phyloP scores from a whole-genome alignment of 148 eudicot species.

The Polygonum aviculare region DNA sequence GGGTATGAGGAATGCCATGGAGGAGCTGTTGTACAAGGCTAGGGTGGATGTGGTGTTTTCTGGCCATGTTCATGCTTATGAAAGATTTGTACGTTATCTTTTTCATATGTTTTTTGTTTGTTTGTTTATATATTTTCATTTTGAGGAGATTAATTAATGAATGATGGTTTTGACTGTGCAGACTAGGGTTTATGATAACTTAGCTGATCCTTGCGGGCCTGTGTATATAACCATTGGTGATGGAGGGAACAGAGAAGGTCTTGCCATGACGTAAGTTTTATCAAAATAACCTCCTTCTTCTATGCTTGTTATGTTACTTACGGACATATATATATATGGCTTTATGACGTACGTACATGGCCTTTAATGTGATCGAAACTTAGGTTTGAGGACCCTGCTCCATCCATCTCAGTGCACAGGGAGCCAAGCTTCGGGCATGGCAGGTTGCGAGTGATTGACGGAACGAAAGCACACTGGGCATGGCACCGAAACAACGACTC shows the following conservation, averaged over 20 bases:
- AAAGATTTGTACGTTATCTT: conserved; percentile 17
- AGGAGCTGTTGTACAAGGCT: conserved; percentile 16
- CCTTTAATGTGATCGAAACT: not conserved
- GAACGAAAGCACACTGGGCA: conserved; percentile 2
- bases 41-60: conserved; percentile 21
- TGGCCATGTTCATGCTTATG: conserved; percentile 25
- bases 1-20: conserved; percentile 19
- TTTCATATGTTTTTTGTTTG: not conserved
- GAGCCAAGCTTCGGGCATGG: conserved; percentile 14
- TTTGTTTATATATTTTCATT: not conserved
- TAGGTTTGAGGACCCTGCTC: conserved; percentile 16
- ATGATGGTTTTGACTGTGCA: not conserved
- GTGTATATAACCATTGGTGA: conserved; percentile 36
- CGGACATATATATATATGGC: not conserved
- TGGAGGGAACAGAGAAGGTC: conserved; percentile 56
- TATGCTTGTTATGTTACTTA: too few relatives aligned
- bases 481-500: conserved; percentile 10
- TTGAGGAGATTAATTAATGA: not conserved
- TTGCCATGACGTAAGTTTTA: conserved; percentile 30
- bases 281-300: not conserved
- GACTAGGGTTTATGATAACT: conserved; percentile 35
- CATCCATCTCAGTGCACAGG: conserved; percentile 4
- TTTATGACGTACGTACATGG: not conserved
- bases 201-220: conserved; percentile 32
- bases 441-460: not conserved